A percentile compares a stretch with the other conserved stretches of the same genome.
These are phyloP conservation scores for Kwoniella mangroviensis DNA, from an alignment of 768 basidiomycete species.

Conservation along the genomic window DNA sequence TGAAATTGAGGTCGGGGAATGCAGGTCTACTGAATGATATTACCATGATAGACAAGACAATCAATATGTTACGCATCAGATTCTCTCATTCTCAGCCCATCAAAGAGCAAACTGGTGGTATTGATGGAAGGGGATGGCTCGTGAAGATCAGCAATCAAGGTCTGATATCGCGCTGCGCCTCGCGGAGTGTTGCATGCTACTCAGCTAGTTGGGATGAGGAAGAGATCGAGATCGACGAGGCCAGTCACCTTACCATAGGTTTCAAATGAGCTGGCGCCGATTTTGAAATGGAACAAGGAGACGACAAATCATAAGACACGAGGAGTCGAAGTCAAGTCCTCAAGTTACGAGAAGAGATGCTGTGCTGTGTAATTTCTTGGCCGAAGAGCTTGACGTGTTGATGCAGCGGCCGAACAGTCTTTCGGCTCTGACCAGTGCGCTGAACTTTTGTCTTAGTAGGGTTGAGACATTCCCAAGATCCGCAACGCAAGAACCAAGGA, in stretches of 20 bases:
- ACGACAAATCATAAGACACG: too few species aligned
- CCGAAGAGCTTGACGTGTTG: background rate
- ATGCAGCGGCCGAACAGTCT: background rate
- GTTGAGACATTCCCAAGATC: background rate
- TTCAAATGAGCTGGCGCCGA: too few species aligned
- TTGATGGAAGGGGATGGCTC: background rate
- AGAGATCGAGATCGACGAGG: too few species aligned
- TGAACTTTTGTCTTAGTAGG: background rate
- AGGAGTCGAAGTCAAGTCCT: too few species aligned
- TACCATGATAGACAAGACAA: background rate
- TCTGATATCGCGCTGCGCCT: too few species aligned
- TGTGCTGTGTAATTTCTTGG: too few species aligned
- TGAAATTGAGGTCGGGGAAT: background rate
- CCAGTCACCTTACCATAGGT: too few species aligned
- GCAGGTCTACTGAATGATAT: background rate
- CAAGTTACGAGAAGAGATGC: too few species aligned
- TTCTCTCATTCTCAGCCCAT: background rate
- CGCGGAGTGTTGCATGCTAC: too few species aligned
- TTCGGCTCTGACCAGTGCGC: background rate
- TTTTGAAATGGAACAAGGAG: too few species aligned
- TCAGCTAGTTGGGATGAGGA: too few species aligned
- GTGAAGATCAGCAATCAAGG: too few species aligned
- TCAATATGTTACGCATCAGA: background rate
- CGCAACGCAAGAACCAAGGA: background rate
- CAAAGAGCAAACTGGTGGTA: background rate